Conservation (phyloP, 192 early-diverging fungal species). For the Diversispora epigaea region DNA sequence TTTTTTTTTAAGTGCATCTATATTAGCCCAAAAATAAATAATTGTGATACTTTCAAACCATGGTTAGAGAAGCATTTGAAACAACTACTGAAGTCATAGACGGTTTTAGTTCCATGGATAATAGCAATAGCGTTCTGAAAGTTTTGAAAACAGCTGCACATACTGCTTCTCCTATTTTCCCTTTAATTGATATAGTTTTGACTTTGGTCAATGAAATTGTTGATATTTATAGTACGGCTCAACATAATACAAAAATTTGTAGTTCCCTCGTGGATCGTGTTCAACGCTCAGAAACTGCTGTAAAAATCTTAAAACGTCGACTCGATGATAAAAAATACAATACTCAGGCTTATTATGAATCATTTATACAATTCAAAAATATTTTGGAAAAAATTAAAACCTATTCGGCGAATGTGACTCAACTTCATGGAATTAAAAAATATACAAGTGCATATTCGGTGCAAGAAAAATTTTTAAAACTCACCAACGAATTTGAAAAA, state of each 20-base stretch:
- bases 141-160: too few relatives aligned
- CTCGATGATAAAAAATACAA: slow-evolving; percentile 15
- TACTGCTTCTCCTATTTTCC: too few relatives aligned
- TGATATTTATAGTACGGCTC: slow-evolving; percentile 4
- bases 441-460: neutral
- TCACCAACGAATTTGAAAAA: slow-evolving; percentile 6
- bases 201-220: neutral
- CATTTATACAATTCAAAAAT: neutral
- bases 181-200: too few relatives aligned
- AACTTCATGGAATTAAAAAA: slow-evolving; percentile 14
- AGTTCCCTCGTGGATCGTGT: slow-evolving; percentile 18
- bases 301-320: neutral
- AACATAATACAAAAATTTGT: slow-evolving; percentile 34
- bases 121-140: too few relatives aligned
- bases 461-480: neutral
- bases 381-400: slow-evolving; percentile 15
- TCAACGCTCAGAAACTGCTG: neutral
- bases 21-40: too few relatives aligned
- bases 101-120: too few relatives aligned
- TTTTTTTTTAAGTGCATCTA: too few relatives aligned
- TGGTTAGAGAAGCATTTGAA: too few relatives aligned
- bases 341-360: slow-evolving; percentile 5
- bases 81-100: too few relatives aligned
- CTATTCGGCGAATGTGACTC: slow-evolving; percentile 3
- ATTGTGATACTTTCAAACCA: too few relatives aligned